Evolutionary conservation across 169 alveolate genomes (phyloP).

Genomic region (Fabrea salina): DNA sequence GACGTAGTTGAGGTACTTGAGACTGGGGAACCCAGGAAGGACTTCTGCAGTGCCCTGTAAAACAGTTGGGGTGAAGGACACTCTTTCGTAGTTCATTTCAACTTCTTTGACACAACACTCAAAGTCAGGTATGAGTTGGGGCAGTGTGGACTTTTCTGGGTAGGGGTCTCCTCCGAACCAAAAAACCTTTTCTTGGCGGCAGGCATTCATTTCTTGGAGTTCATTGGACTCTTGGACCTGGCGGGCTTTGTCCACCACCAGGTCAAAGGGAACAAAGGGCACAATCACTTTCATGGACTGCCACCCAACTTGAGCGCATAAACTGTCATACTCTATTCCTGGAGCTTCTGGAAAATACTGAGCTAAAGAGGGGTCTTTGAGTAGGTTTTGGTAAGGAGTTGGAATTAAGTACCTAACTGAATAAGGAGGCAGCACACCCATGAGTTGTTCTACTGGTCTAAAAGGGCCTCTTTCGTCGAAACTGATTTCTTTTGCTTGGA

Average conservation of each 20-base stretch:
- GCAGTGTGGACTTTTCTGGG: conserved; percentile 8
- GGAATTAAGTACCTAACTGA: conserved; percentile 70
- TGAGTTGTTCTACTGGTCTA: conserved; percentile 77
- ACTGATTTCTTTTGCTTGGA: conserved; percentile 9
- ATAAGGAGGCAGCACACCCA: conserved; percentile 80
- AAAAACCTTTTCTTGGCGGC: not conserved
- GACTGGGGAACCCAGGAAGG: not conserved
- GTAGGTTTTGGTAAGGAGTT: conserved; percentile 50
- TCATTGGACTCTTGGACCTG: not conserved
- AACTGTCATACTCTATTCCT: conserved; percentile 47
- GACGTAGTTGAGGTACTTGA: not conserved
- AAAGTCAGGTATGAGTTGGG: not conserved
- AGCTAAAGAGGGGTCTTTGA: conserved; percentile 45
- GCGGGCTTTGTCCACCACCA: not conserved
- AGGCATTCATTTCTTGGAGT: not conserved
- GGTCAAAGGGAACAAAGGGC: conserved; percentile 27
- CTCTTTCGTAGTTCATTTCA: not conserved
- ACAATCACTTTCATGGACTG: conserved; percentile 21
- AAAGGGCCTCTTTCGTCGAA: conserved; percentile 67
- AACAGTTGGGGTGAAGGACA: not conserved
- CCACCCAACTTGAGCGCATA: conserved; percentile 27
- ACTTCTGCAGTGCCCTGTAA: not conserved
- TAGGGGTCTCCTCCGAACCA: not conserved
- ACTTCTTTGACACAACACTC: not conserved
- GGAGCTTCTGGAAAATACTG: conserved; percentile 71